Evolutionary conservation across 1,139 yeast genomes (phyloP), one percentile per base, ranked within the genome.

Genomic region (Yamadazyma atmosphaerica): DNA sequence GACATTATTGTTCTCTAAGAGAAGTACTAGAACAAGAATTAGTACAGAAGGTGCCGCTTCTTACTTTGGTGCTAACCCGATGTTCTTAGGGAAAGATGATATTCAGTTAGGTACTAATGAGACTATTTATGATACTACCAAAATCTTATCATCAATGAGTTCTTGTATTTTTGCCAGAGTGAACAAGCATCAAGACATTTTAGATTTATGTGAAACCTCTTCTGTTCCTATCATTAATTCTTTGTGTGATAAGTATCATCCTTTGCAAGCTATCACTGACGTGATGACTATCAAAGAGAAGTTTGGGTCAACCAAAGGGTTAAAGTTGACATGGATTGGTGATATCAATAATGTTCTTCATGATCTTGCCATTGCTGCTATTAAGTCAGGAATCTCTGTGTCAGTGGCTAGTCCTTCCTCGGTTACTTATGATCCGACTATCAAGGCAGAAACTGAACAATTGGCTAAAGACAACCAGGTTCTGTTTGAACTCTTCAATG

Each of bases 141-240:
- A 78, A 50, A 96, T 92, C 29, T 79, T 92, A 8, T 86, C 96
- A 13, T 89, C 97, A 2, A 92, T 92, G 98, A 86, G 95, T 1
- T 83, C 96, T 12, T 85, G 96, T 52, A 81, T 92, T 11, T 90
- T 92, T 64, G 98, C 98, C n/a, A 80, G 98, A 55, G 98, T 92
- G 12, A 83, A 88, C 50, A 69, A 77, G 24, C 96, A 92, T 56
- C 72, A 79, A 31, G 97, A 92, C 41, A 90, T 92, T 50, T 78
- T 77, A 55, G 85, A 83, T 40, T 72, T 92, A 40, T 81, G 88
- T 43, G 65, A 81, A 52, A 77, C 83, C 55, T 88, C 96, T 0
- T 61, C 78, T 1, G 98, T 88, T 2, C 98, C 98, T 2, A 85
- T 92, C 39, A 88, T 92, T 51, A 92, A 92, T 57, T 88, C 98